These are phyloP conservation scores for Schizothecium vesticola DNA, from an alignment of 495 filamentous ascomycete species.

Conservation along the genomic window DNA sequence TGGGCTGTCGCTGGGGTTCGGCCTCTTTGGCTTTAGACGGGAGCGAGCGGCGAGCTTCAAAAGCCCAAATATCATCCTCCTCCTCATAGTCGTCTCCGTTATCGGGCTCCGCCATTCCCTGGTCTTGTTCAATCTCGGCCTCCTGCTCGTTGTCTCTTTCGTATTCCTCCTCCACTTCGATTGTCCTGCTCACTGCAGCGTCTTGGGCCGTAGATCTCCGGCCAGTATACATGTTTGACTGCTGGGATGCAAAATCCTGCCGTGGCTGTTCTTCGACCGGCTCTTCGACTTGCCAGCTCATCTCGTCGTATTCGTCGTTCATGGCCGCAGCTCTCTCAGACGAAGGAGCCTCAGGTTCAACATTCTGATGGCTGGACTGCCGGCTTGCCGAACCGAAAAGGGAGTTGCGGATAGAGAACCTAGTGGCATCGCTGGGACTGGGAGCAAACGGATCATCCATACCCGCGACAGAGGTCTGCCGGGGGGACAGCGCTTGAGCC, in stretches of 20 bases:
- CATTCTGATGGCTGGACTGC: background rate
- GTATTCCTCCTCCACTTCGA: background rate
- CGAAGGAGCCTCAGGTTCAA: background rate
- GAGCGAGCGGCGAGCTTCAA: constrained; percentile 39
- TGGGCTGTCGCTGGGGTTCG: constrained; percentile 12
- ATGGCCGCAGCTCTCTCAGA: constrained; percentile 14
- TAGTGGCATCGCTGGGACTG: constrained; percentile 18
- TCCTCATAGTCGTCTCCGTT: constrained; percentile 5
- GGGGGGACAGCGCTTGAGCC: constrained; percentile 24
- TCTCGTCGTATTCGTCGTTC: constrained; percentile 22
- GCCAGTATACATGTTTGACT: constrained; percentile 5
- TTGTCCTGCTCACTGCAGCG: background rate
- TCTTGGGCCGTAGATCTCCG: constrained; percentile 9
- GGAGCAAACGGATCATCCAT: constrained; percentile 34
- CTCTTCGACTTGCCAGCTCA: constrained; percentile 29
- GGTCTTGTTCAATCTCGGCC: constrained; percentile 14
- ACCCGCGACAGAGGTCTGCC: constrained; percentile 5
- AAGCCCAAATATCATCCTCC: constrained; percentile 42
- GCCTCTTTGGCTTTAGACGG: constrained; percentile 23
- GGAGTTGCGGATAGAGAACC: constrained; percentile 15
- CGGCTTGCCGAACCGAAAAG: constrained; percentile 16
- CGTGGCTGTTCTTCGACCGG: background rate
- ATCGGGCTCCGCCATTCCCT: background rate
- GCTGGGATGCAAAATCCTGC: constrained; percentile 5
- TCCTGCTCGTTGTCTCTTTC: background rate